Evolutionary conservation across 352 stramenopile species (phyloP).

Genomic region (Pythium sp.): DNA sequence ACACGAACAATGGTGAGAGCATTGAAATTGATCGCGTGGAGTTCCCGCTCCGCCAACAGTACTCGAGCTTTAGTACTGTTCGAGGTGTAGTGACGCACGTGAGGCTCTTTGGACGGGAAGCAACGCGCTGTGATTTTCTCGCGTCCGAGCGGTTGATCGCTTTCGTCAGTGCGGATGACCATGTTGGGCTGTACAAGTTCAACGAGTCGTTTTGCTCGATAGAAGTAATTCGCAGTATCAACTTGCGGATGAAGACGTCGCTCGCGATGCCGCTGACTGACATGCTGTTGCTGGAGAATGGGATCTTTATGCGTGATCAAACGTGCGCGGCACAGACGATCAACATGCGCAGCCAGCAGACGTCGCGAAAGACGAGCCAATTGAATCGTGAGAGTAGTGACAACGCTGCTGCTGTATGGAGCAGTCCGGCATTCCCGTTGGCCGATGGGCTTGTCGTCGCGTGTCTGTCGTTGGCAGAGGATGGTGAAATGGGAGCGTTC

Average conservation of each 20-base stretch:
- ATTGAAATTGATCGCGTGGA: constrained; percentile 13
- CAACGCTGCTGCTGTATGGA: constrained; percentile 2
- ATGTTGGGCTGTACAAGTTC: constrained; percentile 19
- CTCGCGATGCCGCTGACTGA: constrained; percentile 12
- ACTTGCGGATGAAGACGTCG: constrained; percentile 18
- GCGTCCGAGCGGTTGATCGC: constrained; percentile 11
- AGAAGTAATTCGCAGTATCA: constrained; percentile 12
- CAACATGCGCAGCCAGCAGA: constrained; percentile 45
- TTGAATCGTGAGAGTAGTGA: background rate
- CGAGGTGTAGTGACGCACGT: background rate
- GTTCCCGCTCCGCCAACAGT: constrained; percentile 3
- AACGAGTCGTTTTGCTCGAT: constrained; percentile 18
- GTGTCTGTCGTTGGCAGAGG: constrained; percentile 11
- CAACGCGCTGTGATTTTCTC: constrained; percentile 6
- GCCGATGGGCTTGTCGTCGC: constrained; percentile 35
- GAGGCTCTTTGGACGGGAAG: constrained; percentile 3
- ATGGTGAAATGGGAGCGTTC: constrained; percentile 9
- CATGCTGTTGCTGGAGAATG: constrained; percentile 20
- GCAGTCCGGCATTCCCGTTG: constrained; percentile 20
- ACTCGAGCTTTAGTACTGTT: background rate
- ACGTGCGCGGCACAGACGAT: constrained; percentile 35
- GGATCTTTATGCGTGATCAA: constrained; percentile 31
- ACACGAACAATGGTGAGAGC: background rate
- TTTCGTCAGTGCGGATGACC: constrained; percentile 5
- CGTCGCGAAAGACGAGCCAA: constrained; percentile 26